Evolutionary conservation across 805 yeast species (phyloP), one percentile per base, ranked within the genome.

Genomic region (Danielia reshetovae): DNA sequence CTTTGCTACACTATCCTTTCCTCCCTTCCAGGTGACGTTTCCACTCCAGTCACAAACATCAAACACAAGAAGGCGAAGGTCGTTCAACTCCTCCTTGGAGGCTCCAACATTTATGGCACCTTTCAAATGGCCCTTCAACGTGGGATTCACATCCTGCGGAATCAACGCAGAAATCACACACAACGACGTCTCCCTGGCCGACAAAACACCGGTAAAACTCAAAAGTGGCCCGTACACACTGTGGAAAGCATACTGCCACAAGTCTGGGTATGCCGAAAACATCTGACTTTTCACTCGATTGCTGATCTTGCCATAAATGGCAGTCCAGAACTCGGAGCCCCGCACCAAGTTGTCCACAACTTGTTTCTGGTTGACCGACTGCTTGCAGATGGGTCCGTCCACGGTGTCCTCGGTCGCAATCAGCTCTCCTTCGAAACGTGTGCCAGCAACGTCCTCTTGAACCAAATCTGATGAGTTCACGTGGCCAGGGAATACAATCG

Each of bases 111-210:
- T 87, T 32, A 79, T 42, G 0, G 96, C 96, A 0, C 97, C 97
- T 55, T 73, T 76, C 41, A 89, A 68, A 54, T 89, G 97, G 0
- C 97, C 97, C 59, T 86, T 85, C 45, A 89, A 68, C 50, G 89
- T 96, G 0, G 96, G 95, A 46, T 85, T 86, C 8, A 89, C 96
- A 57, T 89, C 95, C 54, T 86, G 96, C 1, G 97, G 96, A 8
- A 89, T 79, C 45, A 89, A 68, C 41, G 90, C 72, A 0, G 94
- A 80, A 12, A 89, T 74, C 2, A 89, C 77, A 21, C 86, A 80
- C 39, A 86, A 54, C 21, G 90, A 79, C 1, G 96, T 82, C 43
- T 87, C 95, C 43, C 66, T 69, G 1, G 83, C 78, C 4, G 68
- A 52, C 18, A 89, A 59, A 1, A 86, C 69, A 3, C 70, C 80